Percentiles rank a stretch among this genome's conserved stretches.
These are phyloP conservation scores for fission yeast (Schizosaccharomyces pombe) DNA, from an alignment of 805 yeast genomes.

Conservation along the genomic window DNA sequence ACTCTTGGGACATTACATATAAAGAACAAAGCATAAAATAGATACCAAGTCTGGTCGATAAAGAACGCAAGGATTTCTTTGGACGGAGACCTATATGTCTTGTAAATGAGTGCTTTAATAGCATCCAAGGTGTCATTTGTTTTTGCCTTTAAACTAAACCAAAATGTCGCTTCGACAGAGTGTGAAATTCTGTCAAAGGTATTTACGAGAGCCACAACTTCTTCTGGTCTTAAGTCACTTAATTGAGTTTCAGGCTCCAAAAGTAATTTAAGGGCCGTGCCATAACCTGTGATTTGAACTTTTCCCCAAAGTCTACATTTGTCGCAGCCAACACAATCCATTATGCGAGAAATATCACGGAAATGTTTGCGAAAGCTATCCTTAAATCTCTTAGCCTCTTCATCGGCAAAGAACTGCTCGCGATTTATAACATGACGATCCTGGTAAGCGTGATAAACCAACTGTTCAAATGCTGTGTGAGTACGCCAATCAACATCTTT, in stretches of 20 bases:
- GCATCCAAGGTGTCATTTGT: not conserved
- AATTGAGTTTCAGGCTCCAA: slow-evolving; percentile 28
- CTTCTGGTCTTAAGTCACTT: slow-evolving; percentile 38
- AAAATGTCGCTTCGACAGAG: slow-evolving; percentile 49
- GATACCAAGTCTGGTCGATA: not conserved
- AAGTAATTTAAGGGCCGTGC: slow-evolving; percentile 76
- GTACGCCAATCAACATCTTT: slow-evolving; percentile 6
- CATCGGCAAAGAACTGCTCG: slow-evolving; percentile 22
- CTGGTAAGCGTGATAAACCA: slow-evolving; percentile 8
- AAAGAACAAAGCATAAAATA: not conserved
- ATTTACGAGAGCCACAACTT: slow-evolving; percentile 71
- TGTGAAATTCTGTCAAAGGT: slow-evolving; percentile 82
- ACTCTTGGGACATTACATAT: not conserved
- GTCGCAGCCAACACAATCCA: slow-evolving; percentile 98
- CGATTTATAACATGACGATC: slow-evolving; percentile 1
- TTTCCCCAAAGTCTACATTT: slow-evolving; percentile 97
- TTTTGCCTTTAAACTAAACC: slow-evolving; percentile 22
- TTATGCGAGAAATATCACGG: slow-evolving; percentile 68
- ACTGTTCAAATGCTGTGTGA: not conserved
- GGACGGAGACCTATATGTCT: not conserved
- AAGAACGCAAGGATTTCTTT: not conserved
- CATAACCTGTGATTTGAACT: slow-evolving; percentile 90
- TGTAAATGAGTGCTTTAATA: not conserved
- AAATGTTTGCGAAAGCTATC: slow-evolving; percentile 71
- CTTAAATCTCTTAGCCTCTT: slow-evolving; percentile 26